phyloP scores from a whole-genome alignment of 352 stramenopile species.

The Globisporangium alternatum region DNA sequence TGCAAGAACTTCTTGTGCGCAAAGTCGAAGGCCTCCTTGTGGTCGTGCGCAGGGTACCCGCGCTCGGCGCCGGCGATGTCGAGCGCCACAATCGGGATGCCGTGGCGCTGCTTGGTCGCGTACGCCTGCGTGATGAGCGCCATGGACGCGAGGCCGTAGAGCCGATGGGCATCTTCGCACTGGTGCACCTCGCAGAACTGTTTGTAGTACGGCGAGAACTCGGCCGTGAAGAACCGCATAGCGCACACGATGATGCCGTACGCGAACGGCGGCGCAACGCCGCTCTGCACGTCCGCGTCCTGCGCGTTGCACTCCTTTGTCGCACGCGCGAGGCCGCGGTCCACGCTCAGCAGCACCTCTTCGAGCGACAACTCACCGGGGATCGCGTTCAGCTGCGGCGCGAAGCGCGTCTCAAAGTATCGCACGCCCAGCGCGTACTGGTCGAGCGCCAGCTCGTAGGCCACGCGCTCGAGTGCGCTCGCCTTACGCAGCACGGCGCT shows the following conservation, averaged over 20 bases:
- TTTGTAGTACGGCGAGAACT: slow-evolving; percentile 80
- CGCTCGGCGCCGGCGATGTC: slow-evolving; percentile 82
- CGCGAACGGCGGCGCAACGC: slow-evolving; percentile 57
- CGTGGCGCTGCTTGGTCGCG: slow-evolving; percentile 56
- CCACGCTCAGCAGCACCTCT: slow-evolving; percentile 67
- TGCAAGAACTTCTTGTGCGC: slow-evolving; percentile 88
- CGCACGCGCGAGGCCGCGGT: slow-evolving; percentile 57
- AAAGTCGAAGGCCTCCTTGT: slow-evolving; percentile 80
- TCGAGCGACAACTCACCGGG: slow-evolving; percentile 63
- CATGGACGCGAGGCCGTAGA: slow-evolving; percentile 82
- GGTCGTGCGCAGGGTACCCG: slow-evolving; percentile 77
- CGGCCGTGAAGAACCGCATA: slow-evolving; percentile 86
- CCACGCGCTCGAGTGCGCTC: slow-evolving; percentile 72
- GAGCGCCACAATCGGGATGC: slow-evolving; percentile 82
- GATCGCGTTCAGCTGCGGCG: slow-evolving; percentile 74
- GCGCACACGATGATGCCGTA: slow-evolving; percentile 90
- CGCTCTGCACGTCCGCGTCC: slow-evolving; percentile 44
- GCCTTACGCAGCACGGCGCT: slow-evolving; percentile 58
- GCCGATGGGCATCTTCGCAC: slow-evolving; percentile 60
- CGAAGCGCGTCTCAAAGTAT: slow-evolving; percentile 88
- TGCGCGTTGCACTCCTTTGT: slow-evolving; percentile 63
- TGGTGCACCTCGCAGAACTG: slow-evolving; percentile 82
- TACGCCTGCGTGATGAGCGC: slow-evolving; percentile 80
- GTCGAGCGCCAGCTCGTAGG: slow-evolving; percentile 84
- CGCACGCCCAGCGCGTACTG: slow-evolving; percentile 73